Evolutionary conservation across 2,329 filamentous ascomycete genomes (phyloP).

Genomic region (Juglanconis juglandina): DNA sequence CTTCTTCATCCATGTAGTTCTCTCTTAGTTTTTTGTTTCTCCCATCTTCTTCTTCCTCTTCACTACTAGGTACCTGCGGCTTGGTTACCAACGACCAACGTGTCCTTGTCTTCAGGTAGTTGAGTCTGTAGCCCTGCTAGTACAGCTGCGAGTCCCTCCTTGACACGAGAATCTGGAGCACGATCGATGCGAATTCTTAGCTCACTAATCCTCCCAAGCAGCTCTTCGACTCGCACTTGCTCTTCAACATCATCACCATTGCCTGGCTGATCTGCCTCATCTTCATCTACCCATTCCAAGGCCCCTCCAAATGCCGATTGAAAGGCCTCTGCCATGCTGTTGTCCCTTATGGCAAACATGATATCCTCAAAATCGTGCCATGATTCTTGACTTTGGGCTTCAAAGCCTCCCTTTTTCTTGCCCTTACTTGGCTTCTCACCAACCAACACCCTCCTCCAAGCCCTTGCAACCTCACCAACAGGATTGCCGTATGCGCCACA

Average conservation of each 20-base stretch:
- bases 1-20: background rate
- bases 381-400: conserved; percentile 15
- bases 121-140: conserved; percentile 7
- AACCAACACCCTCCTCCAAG: conserved; percentile 47
- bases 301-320: conserved; percentile 42
- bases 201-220: background rate
- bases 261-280: background rate
- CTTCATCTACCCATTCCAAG: conserved; percentile 29
- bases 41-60: background rate
- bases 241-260: conserved; percentile 19
- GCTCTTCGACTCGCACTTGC: background rate
- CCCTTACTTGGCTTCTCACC: conserved; percentile 21
- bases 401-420: conserved; percentile 4
- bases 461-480: conserved; percentile 52
- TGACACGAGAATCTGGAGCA: background rate
- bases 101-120: background rate
- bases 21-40: too few species aligned
- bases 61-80: background rate
- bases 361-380: conserved; percentile 49
- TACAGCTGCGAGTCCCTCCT: conserved; percentile 1
- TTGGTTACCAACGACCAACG: too few species aligned
- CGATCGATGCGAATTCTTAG: conserved; percentile 7
- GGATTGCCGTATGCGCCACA: conserved; percentile 64
- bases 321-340: conserved; percentile 50
- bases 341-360: conserved; percentile 56